These are phyloP conservation scores for Ceratonia siliqua DNA, from an alignment of 306 rosid species.

Conservation along the genomic window DNA sequence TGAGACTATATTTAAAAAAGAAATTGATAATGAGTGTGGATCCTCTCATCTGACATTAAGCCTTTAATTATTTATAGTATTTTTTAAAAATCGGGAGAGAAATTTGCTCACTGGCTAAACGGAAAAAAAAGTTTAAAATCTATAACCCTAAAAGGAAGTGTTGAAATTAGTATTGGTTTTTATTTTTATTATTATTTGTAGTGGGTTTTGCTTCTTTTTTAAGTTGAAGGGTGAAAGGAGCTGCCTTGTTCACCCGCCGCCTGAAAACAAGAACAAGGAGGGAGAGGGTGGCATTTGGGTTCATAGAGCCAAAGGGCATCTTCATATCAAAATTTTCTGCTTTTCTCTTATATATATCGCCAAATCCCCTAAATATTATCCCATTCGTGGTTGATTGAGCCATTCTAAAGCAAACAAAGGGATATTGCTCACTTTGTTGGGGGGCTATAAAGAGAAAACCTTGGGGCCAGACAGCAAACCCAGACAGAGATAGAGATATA, in stretches of 20 bases:
- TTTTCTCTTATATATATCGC: neutral
- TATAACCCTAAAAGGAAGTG: conserved; percentile 11
- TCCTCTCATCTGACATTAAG: no score
- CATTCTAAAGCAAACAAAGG: conserved; percentile 31
- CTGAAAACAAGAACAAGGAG: conserved; percentile 40
- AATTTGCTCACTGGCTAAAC: neutral
- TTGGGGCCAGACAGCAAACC: conserved; percentile 4
- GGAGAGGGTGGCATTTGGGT: conserved; percentile 27
- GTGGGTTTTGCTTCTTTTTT: conserved; percentile 53
- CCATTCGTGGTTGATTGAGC: conserved; percentile 34
- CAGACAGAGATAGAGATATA: conserved; percentile 15
- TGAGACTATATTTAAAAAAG: no score
- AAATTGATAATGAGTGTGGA: no score
- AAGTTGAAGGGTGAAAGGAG: conserved; percentile 39
- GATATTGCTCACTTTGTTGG: conserved; percentile 27
- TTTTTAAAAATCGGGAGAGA: no score
- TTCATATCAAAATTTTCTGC: conserved; percentile 6
- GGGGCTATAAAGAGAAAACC: conserved; percentile 34
- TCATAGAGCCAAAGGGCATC: conserved; percentile 35
- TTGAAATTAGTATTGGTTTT: neutral
- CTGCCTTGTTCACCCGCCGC: conserved; percentile 55
- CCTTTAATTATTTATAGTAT: no score
- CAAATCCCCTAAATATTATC: conserved; percentile 3
- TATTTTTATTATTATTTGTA: neutral
- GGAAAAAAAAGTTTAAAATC: no score